A percentile compares a stretch with the other conserved stretches of the same genome.
phyloP scores from a whole-genome alignment of 2,329 filamentous ascomycete species.

The Cordyceps militaris region DNA sequence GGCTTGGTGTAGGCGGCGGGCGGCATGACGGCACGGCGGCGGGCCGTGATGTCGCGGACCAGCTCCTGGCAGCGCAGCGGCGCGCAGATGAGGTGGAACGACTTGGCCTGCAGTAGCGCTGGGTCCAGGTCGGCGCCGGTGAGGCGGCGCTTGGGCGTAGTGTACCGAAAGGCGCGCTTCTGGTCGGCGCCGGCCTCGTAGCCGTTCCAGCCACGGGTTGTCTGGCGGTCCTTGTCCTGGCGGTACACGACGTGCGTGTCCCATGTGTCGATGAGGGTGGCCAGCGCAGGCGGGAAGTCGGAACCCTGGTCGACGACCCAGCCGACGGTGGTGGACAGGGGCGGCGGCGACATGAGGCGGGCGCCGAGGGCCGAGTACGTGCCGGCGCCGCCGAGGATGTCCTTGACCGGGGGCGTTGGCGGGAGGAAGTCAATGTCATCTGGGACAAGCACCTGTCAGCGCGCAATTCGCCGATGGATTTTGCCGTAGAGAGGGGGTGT shows the following conservation, averaged over 20 bases:
- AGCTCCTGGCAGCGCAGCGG: slow-evolving; percentile 70
- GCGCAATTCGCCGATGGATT: neutral
- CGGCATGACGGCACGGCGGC: slow-evolving; percentile 38
- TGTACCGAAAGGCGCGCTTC: slow-evolving; percentile 73
- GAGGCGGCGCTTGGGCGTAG: slow-evolving; percentile 77
- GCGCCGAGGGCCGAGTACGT: slow-evolving; percentile 83
- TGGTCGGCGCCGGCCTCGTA: slow-evolving; percentile 62
- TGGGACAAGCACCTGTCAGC: slow-evolving; percentile 28
- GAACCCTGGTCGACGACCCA: slow-evolving; percentile 89
- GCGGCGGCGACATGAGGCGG: slow-evolving; percentile 71
- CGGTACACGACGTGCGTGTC: slow-evolving; percentile 66
- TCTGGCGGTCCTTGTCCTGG: slow-evolving; percentile 58
- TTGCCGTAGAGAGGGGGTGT: neutral
- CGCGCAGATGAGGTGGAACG: slow-evolving; percentile 85
- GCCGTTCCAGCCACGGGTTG: slow-evolving; percentile 88
- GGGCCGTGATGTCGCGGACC: slow-evolving; percentile 60
- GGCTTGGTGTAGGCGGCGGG: slow-evolving; percentile 45
- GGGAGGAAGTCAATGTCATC: slow-evolving; percentile 87
- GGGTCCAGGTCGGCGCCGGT: slow-evolving; percentile 63
- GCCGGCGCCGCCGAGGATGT: slow-evolving; percentile 84
- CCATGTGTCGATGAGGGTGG: slow-evolving; percentile 63
- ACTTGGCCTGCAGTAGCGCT: slow-evolving; percentile 60
- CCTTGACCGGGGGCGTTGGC: slow-evolving; percentile 58
- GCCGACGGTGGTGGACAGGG: slow-evolving; percentile 61
- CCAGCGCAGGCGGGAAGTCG: slow-evolving; percentile 70